Percentiles rank a stretch among this genome's conserved stretches.
Conservation (phyloP, 2,329 filamentous ascomycete genomes). For the Coniosporium tulheliwenetii region DNA sequence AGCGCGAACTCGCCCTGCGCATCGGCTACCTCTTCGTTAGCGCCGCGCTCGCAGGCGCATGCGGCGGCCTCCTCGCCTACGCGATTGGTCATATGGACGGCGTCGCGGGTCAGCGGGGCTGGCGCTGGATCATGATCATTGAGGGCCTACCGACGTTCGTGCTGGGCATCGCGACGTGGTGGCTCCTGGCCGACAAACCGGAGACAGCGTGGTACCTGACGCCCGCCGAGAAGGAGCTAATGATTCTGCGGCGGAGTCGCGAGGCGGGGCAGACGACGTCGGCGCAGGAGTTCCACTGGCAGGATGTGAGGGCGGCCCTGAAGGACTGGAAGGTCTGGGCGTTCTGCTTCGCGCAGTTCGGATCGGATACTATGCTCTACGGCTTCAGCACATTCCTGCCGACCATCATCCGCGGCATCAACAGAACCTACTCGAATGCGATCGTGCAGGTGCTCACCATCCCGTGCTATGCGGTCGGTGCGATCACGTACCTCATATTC, state of each 20-base stretch:
- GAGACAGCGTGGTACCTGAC: conserved; percentile 47
- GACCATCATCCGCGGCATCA: conserved; percentile 59
- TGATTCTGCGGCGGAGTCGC: conserved; percentile 31
- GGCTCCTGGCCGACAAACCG: conserved; percentile 48
- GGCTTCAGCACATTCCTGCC: conserved; percentile 66
- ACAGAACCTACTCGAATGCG: conserved; percentile 41
- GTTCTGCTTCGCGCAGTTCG: conserved; percentile 56
- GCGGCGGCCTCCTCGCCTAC: conserved; percentile 26
- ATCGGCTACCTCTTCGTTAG: conserved; percentile 60
- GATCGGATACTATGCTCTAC: conserved; percentile 62
- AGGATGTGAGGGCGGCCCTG: conserved; percentile 51
- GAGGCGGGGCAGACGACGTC: conserved; percentile 32
- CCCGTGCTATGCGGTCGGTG: conserved; percentile 61
- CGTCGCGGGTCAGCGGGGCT: conserved; percentile 45
- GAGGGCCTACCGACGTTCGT: conserved; percentile 42
- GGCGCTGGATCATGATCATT: conserved; percentile 56
- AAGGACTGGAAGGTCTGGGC: conserved; percentile 63
- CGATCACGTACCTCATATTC: conserved; percentile 49
- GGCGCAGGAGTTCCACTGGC: conserved; percentile 39
- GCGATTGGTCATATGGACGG: conserved; percentile 62
- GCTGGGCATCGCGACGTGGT: conserved; percentile 38
- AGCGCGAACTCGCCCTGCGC: conserved; percentile 54
- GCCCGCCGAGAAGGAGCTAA: conserved; percentile 42
- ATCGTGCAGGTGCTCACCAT: conserved; percentile 64
- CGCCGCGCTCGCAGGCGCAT: conserved; percentile 54